phyloP scores from a whole-genome alignment of 192 early-diverging fungal genomes.

The Coemansia sp. region DNA sequence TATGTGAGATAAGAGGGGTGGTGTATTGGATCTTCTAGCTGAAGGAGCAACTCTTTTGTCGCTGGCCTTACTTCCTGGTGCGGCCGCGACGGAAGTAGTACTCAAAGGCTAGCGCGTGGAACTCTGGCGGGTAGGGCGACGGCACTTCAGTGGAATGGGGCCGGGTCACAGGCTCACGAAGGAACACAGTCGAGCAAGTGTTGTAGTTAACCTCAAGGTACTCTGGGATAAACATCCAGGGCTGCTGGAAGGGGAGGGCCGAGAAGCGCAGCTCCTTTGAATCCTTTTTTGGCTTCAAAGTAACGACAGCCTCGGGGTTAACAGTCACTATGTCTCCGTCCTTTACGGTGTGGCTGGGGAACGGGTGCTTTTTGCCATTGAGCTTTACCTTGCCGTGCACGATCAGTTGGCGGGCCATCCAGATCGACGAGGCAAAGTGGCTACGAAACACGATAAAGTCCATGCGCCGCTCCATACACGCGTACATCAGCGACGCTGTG shows the following conservation, averaged over 20 bases:
- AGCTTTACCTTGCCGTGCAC: constrained; percentile 86
- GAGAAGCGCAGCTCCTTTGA: constrained; percentile 59
- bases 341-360: constrained; percentile 72
- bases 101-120: constrained; percentile 89
- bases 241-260: constrained; percentile 76
- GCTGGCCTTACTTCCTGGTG: constrained; percentile 33
- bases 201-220: constrained; percentile 98
- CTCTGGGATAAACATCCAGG: constrained; percentile 94
- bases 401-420: constrained; percentile 78
- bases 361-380: constrained; percentile 79
- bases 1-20: background rate
- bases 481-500: constrained; percentile 76
- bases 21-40: background rate
- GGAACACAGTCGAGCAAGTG: constrained; percentile 83
- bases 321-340: constrained; percentile 90
- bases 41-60: too few species aligned
- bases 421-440: constrained; percentile 86
- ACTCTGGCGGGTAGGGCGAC: constrained; percentile 86
- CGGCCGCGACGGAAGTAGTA: constrained; percentile 74
- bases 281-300: constrained; percentile 56
- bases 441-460: constrained; percentile 93
- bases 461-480: constrained; percentile 84
- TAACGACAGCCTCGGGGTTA: constrained; percentile 68
- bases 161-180: constrained; percentile 84
- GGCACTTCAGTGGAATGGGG: constrained; percentile 87